phyloP scores from a whole-genome alignment of 768 basidiomycete genomes.

The Kwoniella dendrophila region DNA sequence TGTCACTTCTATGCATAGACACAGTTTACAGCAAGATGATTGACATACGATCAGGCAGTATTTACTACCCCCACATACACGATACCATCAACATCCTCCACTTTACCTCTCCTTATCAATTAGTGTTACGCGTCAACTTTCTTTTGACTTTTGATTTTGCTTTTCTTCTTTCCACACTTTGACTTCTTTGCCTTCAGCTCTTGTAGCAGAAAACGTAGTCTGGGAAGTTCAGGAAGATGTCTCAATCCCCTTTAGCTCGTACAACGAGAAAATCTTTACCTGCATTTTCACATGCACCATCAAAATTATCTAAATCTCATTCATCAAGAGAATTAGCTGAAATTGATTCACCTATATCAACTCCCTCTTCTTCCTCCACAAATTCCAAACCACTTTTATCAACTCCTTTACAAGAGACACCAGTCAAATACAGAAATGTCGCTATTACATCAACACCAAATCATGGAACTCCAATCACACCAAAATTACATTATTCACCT shows the following conservation, averaged over 20 bases:
- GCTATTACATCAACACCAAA: background rate
- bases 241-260: conserved; percentile 46
- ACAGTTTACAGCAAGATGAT: background rate
- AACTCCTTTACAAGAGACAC: conserved; percentile 1
- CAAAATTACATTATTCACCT: conserved; percentile 45
- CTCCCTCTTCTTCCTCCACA: conserved; percentile 1
- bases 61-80: background rate
- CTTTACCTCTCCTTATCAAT: conserved; percentile 2
- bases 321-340: conserved; percentile 22
- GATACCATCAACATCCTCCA: background rate
- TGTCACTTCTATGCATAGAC: background rate
- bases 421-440: conserved; percentile 16
- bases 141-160: background rate
- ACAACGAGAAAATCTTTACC: conserved; percentile 35
- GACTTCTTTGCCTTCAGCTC: background rate
- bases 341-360: conserved; percentile 10
- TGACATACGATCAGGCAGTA: background rate
- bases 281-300: conserved; percentile 41
- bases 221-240: conserved; percentile 29
- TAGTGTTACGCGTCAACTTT: conserved; percentile 9
- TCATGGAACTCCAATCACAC: conserved; percentile 36
- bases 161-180: background rate
- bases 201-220: background rate
- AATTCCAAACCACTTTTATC: background rate
- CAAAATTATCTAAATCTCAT: conserved; percentile 37